Conservation (phyloP, 441 rosid species). For the Lepidium campestre region DNA sequence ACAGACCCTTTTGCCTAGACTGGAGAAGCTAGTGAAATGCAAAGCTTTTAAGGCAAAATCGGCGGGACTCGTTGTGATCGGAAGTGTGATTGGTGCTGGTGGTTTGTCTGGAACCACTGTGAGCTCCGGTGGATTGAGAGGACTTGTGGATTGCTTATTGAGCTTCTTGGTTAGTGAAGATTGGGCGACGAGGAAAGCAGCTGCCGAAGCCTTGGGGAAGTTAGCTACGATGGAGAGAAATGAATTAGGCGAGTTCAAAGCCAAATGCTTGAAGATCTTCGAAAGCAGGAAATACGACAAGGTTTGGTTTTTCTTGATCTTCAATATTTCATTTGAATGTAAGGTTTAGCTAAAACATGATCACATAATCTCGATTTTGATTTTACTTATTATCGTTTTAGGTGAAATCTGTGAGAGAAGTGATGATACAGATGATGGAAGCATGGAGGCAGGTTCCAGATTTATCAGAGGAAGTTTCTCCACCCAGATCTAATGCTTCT, state of each 20-base stretch:
- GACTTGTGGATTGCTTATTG: conserved; percentile 54
- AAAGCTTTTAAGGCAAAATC: conserved; percentile 71
- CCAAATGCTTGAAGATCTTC: conserved; percentile 56
- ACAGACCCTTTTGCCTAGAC: conserved; percentile 40
- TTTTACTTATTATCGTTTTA: conserved; percentile 15
- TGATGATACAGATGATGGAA: conserved; percentile 74
- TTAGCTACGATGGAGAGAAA: conserved; percentile 71
- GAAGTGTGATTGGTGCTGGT: conserved; percentile 78
- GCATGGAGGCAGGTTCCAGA: conserved; percentile 91
- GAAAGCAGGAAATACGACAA: conserved; percentile 78
- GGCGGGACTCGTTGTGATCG: conserved; percentile 65
- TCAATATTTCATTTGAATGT: not conserved
- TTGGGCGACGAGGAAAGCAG: conserved; percentile 87
- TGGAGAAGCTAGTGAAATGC: conserved; percentile 67
- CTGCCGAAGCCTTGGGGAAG: conserved; percentile 73
- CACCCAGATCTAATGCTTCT: conserved; percentile 55
- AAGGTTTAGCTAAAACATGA: not conserved
- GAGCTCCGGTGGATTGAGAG: conserved; percentile 35
- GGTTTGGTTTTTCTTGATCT: conserved; percentile 32
- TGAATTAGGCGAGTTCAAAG: conserved; percentile 55
- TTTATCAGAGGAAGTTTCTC: conserved; percentile 63
- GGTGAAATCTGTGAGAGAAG: conserved; percentile 95
- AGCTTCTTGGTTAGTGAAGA: conserved; percentile 64
- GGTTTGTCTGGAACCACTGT: conserved; percentile 32
- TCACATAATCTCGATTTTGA: not conserved